These are phyloP conservation scores for Hamamelis virginiana DNA, from an alignment of 164 flowering plant genomes.

Conservation along the genomic window DNA sequence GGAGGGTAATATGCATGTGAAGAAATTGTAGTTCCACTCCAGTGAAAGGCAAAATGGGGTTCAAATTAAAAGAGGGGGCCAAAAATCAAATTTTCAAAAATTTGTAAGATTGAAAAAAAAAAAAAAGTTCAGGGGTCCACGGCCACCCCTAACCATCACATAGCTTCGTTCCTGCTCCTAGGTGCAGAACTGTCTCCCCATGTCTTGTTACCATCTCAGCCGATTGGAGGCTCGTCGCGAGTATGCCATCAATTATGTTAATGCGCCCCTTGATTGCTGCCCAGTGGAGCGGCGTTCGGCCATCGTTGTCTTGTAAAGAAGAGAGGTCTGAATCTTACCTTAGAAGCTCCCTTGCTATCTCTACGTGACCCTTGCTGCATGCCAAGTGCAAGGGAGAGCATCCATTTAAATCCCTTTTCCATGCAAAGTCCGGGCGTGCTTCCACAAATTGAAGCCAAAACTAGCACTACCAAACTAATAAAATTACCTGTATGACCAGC, in stretches of 20 bases:
- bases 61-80: too few species aligned
- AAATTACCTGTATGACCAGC: slow-evolving; percentile 53
- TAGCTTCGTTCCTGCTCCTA: too few species aligned
- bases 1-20: too few species aligned
- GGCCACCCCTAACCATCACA: too few species aligned
- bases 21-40: too few species aligned
- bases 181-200: slow-evolving; percentile 44
- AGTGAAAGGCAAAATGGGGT: too few species aligned
- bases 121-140: too few species aligned
- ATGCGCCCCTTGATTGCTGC: slow-evolving; percentile 57
- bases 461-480: too few species aligned
- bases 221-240: slow-evolving; percentile 35
- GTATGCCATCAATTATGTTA: slow-evolving; percentile 43
- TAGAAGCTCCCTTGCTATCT: slow-evolving; percentile 46
- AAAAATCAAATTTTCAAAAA: too few species aligned
- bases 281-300: slow-evolving; percentile 53
- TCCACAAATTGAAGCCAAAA: too few species aligned
- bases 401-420: slow-evolving; percentile 35
- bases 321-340: slow-evolving; percentile 40
- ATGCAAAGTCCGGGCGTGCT: slow-evolving; percentile 38
- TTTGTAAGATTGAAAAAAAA: too few species aligned
- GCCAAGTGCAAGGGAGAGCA: slow-evolving; percentile 50
- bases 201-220: slow-evolving; percentile 28
- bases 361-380: slow-evolving; percentile 56
- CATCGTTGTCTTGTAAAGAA: slow-evolving; percentile 38